Conservation (phyloP, 2,329 filamentous ascomycete species). For the Aspergillus sp. region DNA sequence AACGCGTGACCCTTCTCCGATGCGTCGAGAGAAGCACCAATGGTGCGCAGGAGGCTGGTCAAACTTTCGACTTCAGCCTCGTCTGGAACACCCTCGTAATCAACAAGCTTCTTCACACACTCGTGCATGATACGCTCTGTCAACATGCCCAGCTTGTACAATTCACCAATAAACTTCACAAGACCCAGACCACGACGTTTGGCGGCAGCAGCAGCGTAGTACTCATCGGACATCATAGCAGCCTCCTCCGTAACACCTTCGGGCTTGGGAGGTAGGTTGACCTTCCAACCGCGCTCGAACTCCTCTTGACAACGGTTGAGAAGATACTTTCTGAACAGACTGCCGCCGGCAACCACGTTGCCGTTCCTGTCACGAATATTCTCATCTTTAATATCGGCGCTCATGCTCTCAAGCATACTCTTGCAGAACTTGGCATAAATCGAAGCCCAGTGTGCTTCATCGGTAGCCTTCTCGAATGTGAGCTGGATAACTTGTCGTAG, state of each 20-base stretch:
- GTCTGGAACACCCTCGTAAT: slow-evolving; percentile 89
- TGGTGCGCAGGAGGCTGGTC: slow-evolving; percentile 86
- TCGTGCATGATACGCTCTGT: slow-evolving; percentile 99
- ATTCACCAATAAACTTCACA: slow-evolving; percentile 97
- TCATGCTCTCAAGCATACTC: slow-evolving; percentile 95
- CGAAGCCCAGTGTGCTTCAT: slow-evolving; percentile 96
- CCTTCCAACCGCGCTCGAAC: slow-evolving; percentile 96
- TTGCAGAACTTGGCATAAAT: slow-evolving; percentile 99
- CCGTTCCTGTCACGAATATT: slow-evolving; percentile 88
- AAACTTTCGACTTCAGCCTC: slow-evolving; percentile 96
- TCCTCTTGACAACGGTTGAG: slow-evolving; percentile 98
- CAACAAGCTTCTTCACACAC: slow-evolving; percentile 94
- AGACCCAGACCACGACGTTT: slow-evolving; percentile 97
- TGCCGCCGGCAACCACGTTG: slow-evolving; percentile 85
- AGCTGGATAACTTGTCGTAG: slow-evolving; percentile 97
- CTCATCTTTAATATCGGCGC: slow-evolving; percentile 89
- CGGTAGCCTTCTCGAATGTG: slow-evolving; percentile 97
- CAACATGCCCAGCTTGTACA: slow-evolving; percentile 98
- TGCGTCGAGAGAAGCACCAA: slow-evolving; percentile 80
- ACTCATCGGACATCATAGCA: slow-evolving; percentile 88
- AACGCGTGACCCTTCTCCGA: slow-evolving; percentile 79
- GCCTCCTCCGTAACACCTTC: slow-evolving; percentile 73
- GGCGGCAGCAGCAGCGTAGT: slow-evolving; percentile 88
- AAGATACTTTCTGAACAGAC: slow-evolving; percentile 96
- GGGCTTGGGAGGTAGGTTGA: slow-evolving; percentile 75